Evolutionary conservation across 805 yeast genomes (phyloP), one percentile per base, ranked within the genome.

Genomic region (Candida krabiensis): DNA sequence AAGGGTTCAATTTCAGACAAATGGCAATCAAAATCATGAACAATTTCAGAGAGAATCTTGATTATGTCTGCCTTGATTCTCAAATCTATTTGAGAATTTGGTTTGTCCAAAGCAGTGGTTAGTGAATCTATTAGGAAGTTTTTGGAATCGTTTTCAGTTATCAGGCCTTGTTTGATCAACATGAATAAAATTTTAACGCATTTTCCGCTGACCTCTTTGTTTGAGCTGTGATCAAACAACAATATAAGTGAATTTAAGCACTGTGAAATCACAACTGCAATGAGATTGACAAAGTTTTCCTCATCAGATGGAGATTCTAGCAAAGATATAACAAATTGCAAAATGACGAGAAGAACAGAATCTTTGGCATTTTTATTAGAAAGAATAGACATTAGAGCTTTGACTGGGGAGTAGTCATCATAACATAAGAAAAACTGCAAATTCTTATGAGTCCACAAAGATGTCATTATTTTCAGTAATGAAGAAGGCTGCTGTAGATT

Each of bases 401-500:
- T 56, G 0, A 75, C 70, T 6, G 88, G 75, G 2, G 74, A 67
- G 35, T 62, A 69, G 31, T 82, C 73, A 45, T 85, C 84, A 38
- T 70, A 61, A 38, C 70, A 71, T 30, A 87, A 60, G 41, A 83
- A 76, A 11, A 68, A 67, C 32, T 71, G 63, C 26, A 82, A 67
- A 16, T 66, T 64, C 4, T 67, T 64, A 22, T 63, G 56, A 4
- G 68, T 55, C 33, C 84, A 66, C 80, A 95, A 75, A 7, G 73
- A 64, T 5, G 77, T 61, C 52, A 91, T 73, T 8, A 88, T 56
- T 39, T 70, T 76, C 76, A 90, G 64, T 30, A 91, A 57, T 0
- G 95, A 74, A 0, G 97, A 88, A 0, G 91, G 82, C 52, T 84
- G 88, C 55, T 88, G 95, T 22, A 83, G 66, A 57, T 91, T 93